Evolutionary conservation across 768 basidiomycete species (phyloP).

Genomic region (Arthromyces matolae): DNA sequence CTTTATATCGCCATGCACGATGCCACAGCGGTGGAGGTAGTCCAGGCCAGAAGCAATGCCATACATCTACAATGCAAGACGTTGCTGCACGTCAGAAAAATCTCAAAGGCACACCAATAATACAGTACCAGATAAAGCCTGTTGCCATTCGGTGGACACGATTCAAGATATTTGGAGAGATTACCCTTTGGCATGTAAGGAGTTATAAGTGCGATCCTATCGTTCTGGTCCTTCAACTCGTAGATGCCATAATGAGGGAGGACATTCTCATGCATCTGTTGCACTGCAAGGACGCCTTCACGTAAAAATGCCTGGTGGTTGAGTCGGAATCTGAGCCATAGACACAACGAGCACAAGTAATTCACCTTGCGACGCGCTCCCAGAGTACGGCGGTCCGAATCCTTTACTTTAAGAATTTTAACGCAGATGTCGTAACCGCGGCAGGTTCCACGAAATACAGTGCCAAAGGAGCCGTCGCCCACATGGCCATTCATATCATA

Average conservation of each 20-base stretch:
- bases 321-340: no score
- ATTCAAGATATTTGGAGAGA: background rate
- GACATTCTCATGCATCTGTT: background rate
- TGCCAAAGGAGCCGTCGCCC: background rate
- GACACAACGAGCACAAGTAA: no score
- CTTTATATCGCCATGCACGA: constrained; percentile 4
- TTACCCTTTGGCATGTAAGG: background rate
- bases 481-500: background rate
- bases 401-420: background rate
- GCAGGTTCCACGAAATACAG: background rate
- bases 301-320: background rate
- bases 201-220: background rate
- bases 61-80: background rate
- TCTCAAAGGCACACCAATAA: background rate
- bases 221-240: background rate
- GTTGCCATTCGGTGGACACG: background rate
- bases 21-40: background rate
- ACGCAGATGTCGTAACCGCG: background rate
- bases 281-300: background rate
- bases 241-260: background rate
- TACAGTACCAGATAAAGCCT: background rate
- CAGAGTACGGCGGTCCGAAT: background rate
- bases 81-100: background rate
- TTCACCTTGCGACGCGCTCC: background rate
- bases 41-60: background rate